phyloP scores from a whole-genome alignment of 2,329 filamentous ascomycete species.

The Aspergillus sp. region DNA sequence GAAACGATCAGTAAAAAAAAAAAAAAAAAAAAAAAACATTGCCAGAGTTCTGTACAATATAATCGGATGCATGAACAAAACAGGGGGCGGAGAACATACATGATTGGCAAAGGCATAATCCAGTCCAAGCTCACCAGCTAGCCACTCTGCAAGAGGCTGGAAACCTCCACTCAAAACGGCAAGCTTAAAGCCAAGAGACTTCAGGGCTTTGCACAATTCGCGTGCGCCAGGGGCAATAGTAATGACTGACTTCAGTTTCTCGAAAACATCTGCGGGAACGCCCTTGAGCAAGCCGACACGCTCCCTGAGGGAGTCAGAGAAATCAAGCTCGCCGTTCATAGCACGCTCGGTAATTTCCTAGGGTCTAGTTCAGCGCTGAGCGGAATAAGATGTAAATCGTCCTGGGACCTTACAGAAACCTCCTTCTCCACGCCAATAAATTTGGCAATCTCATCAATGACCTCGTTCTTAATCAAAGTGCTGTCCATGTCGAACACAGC shows the following conservation, averaged over 20 bases:
- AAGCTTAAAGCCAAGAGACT: conserved; percentile 75
- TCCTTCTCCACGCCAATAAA: conserved; percentile 75
- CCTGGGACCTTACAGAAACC: conserved; percentile 56
- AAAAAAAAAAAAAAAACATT: conserved; percentile 4
- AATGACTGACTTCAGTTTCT: conserved; percentile 68
- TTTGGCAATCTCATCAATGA: conserved; percentile 90
- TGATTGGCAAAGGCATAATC: conserved; percentile 89
- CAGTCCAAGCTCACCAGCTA: conserved; percentile 73
- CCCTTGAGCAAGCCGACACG: conserved; percentile 77
- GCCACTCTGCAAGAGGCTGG: conserved; percentile 80
- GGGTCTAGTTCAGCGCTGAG: conserved; percentile 5
- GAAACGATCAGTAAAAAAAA: conserved; percentile 5
- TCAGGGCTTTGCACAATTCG: conserved; percentile 69
- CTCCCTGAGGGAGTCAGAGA: conserved; percentile 75
- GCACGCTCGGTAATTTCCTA: conserved; percentile 80
- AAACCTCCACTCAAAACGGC: conserved; percentile 93
- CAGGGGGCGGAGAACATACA: conserved; percentile 36
- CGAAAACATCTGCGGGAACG: conserved; percentile 72
- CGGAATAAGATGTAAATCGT: not conserved
- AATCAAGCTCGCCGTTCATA: conserved; percentile 95
- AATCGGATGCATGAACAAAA: not conserved
- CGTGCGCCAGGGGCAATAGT: conserved; percentile 77
- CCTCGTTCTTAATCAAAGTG: conserved; percentile 93
- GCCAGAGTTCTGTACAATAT: not conserved
- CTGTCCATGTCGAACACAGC: conserved; percentile 99